Conservation (phyloP, 768 basidiomycete genomes). For the Dentipellis fragilis region DNA sequence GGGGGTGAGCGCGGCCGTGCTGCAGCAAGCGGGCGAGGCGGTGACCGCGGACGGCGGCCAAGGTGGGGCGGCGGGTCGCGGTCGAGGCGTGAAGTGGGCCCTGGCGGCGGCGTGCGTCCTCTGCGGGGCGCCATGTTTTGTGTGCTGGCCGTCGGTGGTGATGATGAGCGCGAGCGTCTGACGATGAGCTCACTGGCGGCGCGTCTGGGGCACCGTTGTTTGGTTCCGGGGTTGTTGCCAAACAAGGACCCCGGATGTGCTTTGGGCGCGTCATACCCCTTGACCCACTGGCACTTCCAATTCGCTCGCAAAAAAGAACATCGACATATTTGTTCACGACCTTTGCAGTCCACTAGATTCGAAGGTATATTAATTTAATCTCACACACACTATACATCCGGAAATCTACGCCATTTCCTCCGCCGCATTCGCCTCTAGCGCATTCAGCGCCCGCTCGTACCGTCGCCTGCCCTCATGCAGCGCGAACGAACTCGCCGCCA, state of each 20-base stretch:
- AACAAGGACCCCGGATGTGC: not conserved
- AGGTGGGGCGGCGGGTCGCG: slow-evolving; percentile 1
- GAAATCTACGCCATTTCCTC: slow-evolving; percentile 41
- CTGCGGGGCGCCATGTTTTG: not conserved
- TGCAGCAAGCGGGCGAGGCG: not conserved
- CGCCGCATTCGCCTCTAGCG: slow-evolving; percentile 42
- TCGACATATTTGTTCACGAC: not conserved
- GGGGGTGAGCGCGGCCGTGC: not conserved
- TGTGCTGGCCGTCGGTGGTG: not conserved
- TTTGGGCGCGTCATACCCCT: too few species aligned
- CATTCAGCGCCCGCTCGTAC: slow-evolving; percentile 60
- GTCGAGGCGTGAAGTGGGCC: not conserved
- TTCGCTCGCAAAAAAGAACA: not conserved
- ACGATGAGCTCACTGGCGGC: too few species aligned
- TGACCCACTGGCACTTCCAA: too few species aligned
- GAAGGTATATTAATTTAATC: too few species aligned
- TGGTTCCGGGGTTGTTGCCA: not conserved
- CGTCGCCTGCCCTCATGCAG: slow-evolving; percentile 73
- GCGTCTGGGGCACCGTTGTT: not conserved
- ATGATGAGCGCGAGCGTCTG: not conserved
- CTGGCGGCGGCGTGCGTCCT: not conserved
- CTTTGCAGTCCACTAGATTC: too few species aligned
- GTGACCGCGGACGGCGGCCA: not conserved
- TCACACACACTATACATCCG: too few species aligned
- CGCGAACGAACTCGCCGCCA: slow-evolving; percentile 55